Conservation (phyloP, 192 early-diverging fungal species). For the Funneliformis mosseae region DNA sequence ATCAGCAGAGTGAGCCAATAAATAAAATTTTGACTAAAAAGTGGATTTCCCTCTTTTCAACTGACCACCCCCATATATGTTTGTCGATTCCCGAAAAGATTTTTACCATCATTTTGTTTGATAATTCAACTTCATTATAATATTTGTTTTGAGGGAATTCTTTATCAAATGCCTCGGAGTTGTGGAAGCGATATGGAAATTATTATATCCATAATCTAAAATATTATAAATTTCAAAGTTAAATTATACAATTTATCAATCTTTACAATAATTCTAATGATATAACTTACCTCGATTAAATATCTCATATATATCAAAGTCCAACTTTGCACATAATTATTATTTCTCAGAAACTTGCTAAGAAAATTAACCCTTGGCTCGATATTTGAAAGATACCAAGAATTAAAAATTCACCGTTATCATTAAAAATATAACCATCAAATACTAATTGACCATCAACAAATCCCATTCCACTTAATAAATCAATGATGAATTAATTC, state of each 20-base stretch:
- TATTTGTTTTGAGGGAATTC: neutral
- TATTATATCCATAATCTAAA: neutral
- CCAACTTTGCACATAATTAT: neutral
- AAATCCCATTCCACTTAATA: neutral
- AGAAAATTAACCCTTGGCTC: too few relatives aligned
- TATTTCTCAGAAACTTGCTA: too few relatives aligned
- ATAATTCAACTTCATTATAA: neutral
- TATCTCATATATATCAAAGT: too few relatives aligned
- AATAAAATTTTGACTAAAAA: too few relatives aligned
- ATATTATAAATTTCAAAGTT: too few relatives aligned
- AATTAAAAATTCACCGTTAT: rapidly evolving
- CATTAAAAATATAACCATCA: neutral
- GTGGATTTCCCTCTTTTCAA: too few relatives aligned
- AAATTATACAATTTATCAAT: too few relatives aligned
- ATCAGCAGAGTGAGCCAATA: too few relatives aligned
- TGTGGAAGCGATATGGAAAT: neutral
- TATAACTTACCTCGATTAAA: neutral
- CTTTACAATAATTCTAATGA: too few relatives aligned
- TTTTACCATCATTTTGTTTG: neutral
- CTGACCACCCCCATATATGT: too few relatives aligned
- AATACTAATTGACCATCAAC: neutral
- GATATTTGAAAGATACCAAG: neutral
- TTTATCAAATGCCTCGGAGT: neutral
- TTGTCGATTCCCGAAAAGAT: too few relatives aligned
- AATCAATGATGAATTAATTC: neutral